Evolutionary conservation across 495 filamentous ascomycete species (phyloP), one percentile per base, ranked within the genome.

Genomic region (Annulohypoxylon nitens): DNA sequence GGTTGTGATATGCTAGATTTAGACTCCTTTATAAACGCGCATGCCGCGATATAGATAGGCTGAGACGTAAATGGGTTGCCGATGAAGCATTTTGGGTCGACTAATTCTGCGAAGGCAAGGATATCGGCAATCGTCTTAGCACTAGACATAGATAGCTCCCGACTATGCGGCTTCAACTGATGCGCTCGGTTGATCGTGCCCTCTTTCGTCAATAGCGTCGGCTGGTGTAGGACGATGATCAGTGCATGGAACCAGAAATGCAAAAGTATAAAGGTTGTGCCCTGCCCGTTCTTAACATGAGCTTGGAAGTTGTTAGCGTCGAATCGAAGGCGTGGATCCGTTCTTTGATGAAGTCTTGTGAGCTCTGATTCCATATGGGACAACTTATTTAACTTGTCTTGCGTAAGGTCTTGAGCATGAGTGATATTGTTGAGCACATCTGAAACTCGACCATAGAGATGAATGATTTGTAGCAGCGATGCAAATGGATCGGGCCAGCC

Each of bases 221-320:
- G 93, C 67, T 93, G 92, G 75, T 97, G 92, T 9, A 97, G 85
- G 8, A 97, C 84, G 37, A 95, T 92, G 63, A 97, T 94, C 45
- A 95, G 81, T 0, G 93, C 92, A 74, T 97, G 93, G 74, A 95
- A 95, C 93, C 93, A 97, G 76, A 95, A 93, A 77, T 97, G 93
- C 33, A 95, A 83, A n/a, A 97, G 85, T 61, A 95, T 91, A 67
- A 95, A 97, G 53, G 92, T 94, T 10, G 92, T 92, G 30, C 93
- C 91, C 69, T 95, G 91, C 43, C 92, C 89, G 33, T 87, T 87
- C 75, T 90, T 91, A 12, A 92, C 90, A 73, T 95, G 94, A 20
- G 90, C 84, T 70, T 90, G 89, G 72, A 95, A 94, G 78, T 94
- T 94, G 58, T 86, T 83, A 14, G 90, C 91, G 77, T 93, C 92